Percentiles rank a stretch among this genome's conserved stretches.
These are phyloP conservation scores for Mycena galericulata DNA, from an alignment of 768 basidiomycete genomes.

Conservation along the genomic window DNA sequence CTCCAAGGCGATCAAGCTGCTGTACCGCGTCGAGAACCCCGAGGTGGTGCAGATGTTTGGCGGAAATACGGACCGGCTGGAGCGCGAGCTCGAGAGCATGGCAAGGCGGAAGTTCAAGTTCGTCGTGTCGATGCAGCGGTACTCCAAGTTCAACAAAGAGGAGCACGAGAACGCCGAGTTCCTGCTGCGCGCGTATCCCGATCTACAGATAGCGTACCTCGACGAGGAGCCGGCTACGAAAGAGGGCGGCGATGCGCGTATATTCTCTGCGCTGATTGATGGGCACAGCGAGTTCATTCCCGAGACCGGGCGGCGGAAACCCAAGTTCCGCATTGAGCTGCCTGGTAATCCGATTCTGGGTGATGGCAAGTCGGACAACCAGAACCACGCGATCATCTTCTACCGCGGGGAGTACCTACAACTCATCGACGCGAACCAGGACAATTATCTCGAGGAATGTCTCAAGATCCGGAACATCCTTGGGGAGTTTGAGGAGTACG, in stretches of 20 bases:
- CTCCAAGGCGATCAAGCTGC: constrained; percentile 97
- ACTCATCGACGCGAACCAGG: constrained; percentile 99
- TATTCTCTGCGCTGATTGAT: constrained; percentile 97
- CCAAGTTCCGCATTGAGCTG: constrained; percentile 98
- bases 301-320: constrained; percentile 87
- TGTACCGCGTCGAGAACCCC: constrained; percentile 99
- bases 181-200: constrained; percentile 95
- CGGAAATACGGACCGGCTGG: constrained; percentile 96
- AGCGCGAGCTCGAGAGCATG: constrained; percentile 97
- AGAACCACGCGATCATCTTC: constrained; percentile 99
- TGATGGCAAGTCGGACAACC: constrained; percentile 99
- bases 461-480: constrained; percentile 99
- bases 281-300: constrained; percentile 97
- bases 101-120: constrained; percentile 99
- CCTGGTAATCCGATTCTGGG: constrained; percentile 99
- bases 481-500: constrained; percentile 96
- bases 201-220: constrained; percentile 97
- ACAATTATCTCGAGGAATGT: constrained; percentile 99
- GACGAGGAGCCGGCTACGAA: constrained; percentile 96
- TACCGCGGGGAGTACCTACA: constrained; percentile 99
- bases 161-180: constrained; percentile 99
- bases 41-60: constrained; percentile 98
- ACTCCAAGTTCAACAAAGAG: constrained; percentile 99
- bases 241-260: constrained; percentile 94
- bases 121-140: constrained; percentile 98